These are phyloP conservation scores for Tricladium varicosporioides DNA, from an alignment of 2,329 filamentous ascomycete species.

Conservation along the genomic window DNA sequence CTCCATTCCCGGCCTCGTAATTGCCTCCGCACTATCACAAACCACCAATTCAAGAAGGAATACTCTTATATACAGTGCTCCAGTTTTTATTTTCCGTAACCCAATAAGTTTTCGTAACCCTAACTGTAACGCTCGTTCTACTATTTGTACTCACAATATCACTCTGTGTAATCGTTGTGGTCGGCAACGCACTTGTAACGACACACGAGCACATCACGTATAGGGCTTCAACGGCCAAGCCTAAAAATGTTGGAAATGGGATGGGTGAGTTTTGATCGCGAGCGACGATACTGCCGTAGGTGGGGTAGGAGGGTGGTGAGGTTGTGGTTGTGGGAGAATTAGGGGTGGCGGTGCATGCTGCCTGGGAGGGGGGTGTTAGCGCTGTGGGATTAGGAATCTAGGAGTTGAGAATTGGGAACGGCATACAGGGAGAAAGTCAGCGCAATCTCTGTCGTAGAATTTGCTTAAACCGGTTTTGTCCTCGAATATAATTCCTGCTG, in stretches of 20 bases:
- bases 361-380: neutral
- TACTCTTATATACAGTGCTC: constrained; percentile 2
- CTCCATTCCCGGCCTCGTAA: too few species aligned
- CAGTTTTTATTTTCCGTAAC: constrained; percentile 1
- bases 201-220: neutral
- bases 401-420: neutral
- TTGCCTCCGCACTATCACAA: too few species aligned
- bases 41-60: neutral
- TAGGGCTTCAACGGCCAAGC: neutral
- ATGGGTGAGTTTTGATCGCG: neutral
- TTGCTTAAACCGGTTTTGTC: too few species aligned
- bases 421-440: neutral
- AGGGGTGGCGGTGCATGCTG: neutral
- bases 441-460: neutral
- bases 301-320: neutral
- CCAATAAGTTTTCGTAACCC: neutral
- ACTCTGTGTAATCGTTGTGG: neutral
- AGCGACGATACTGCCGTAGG: too few species aligned
- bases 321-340: neutral
- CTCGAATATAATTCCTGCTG: too few species aligned
- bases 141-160: neutral
- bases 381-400: too few species aligned
- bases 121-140: neutral
- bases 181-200: neutral
- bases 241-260: neutral